These are phyloP conservation scores for Phytopythium sindhum DNA, from an alignment of 352 stramenopile species.

Conservation along the genomic window DNA sequence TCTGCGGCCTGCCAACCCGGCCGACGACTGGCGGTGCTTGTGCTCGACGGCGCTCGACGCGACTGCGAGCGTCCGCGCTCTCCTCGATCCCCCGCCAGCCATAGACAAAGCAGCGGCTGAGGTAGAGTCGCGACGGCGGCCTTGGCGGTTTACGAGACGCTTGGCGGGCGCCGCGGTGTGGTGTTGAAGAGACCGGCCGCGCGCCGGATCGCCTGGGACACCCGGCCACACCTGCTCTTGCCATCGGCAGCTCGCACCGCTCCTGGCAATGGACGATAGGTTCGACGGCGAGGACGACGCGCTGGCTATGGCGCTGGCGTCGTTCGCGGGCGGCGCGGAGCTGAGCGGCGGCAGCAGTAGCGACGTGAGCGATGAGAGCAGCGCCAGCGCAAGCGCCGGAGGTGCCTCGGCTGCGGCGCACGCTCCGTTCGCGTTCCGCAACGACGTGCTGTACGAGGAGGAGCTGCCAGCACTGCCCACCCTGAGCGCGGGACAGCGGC, in stretches of 20 bases:
- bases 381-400: not conserved
- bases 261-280: not conserved
- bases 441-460: slow-evolving; percentile 19
- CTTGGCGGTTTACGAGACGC: not conserved
- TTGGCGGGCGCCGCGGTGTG: too few species aligned
- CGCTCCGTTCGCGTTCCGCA: slow-evolving; percentile 12
- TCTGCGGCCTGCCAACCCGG: not conserved
- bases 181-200: too few species aligned
- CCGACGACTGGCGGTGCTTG: too few species aligned
- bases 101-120: not conserved
- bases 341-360: slow-evolving; percentile 3
- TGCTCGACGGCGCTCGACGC: not conserved
- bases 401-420: slow-evolving; percentile 1
- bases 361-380: slow-evolving; percentile 1
- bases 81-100: not conserved
- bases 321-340: not conserved
- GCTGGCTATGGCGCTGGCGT: slow-evolving; percentile 1
- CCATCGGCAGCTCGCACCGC: too few species aligned
- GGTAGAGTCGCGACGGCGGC: not conserved
- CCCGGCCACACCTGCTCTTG: not conserved
- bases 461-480: slow-evolving; percentile 14
- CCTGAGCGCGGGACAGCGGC: not conserved
- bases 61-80: not conserved
- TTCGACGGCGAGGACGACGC: not conserved
- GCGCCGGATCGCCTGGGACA: too few species aligned